Evolutionary conservation across 495 filamentous ascomycete species (phyloP).

Genomic region (Hyaloscypha finlandica): DNA sequence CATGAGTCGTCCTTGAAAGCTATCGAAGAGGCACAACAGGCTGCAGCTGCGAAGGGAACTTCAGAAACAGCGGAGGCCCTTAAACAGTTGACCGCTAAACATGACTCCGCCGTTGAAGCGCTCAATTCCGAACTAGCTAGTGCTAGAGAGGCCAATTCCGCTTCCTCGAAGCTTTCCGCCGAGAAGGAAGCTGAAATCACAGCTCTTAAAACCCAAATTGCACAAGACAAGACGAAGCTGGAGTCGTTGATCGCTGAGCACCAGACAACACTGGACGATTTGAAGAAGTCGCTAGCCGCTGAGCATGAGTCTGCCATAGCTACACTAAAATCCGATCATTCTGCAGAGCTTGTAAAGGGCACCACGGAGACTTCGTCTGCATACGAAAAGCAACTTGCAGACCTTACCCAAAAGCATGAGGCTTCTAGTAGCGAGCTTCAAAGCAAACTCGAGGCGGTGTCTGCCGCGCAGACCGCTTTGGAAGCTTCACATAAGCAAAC

Average conservation of each 20-base stretch:
- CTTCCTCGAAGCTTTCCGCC: constrained; percentile 10
- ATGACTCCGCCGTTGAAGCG: constrained; percentile 41
- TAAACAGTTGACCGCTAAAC: constrained; percentile 40
- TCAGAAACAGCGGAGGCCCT: constrained; percentile 23
- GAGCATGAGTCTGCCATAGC: constrained; percentile 43
- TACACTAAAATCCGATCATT: constrained; percentile 46
- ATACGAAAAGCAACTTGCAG: constrained; percentile 43
- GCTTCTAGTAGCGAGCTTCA: constrained; percentile 43
- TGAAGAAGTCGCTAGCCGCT: constrained; percentile 45
- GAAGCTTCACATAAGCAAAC: constrained; percentile 42
- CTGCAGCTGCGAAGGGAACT: constrained; percentile 25
- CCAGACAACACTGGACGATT: constrained; percentile 41
- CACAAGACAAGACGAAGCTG: constrained; percentile 37
- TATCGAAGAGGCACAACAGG: constrained; percentile 30
- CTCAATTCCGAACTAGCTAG: constrained; percentile 35
- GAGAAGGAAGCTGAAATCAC: constrained; percentile 40
- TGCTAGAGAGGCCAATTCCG: constrained; percentile 26
- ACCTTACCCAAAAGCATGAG: constrained; percentile 44
- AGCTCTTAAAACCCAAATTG: constrained; percentile 41
- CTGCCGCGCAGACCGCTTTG: constrained; percentile 45
- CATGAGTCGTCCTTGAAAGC: constrained; percentile 29
- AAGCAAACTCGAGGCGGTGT: constrained; percentile 42
- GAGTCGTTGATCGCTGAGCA: constrained; percentile 25
- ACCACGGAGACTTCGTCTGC: constrained; percentile 43
- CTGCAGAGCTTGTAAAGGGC: constrained; percentile 45